These are phyloP conservation scores for Chernovozyma aurita DNA, from an alignment of 1,139 yeast species.

Conservation along the genomic window DNA sequence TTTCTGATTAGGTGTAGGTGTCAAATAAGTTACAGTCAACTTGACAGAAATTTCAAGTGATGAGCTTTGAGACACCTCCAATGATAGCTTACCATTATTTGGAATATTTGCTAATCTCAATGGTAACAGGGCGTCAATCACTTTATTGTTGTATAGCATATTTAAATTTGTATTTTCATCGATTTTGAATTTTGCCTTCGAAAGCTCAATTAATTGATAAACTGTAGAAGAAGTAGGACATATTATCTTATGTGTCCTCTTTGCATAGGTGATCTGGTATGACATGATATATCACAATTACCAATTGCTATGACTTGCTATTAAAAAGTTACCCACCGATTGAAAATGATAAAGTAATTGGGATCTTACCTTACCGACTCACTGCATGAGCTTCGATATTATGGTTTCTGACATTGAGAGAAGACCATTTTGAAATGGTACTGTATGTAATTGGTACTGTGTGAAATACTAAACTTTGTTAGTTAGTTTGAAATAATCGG, in stretches of 20 bases:
- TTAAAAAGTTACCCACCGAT: too few species aligned
- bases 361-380: too few species aligned
- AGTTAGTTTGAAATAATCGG: neutral
- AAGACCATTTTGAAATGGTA: too few species aligned
- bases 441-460: too few species aligned
- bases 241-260: constrained; percentile 13
- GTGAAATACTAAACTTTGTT: too few species aligned
- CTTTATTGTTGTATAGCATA: constrained; percentile 25
- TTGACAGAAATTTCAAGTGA: constrained; percentile 21
- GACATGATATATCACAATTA: too few species aligned
- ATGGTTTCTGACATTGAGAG: too few species aligned
- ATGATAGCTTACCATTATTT: constrained; percentile 28
- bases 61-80: constrained; percentile 14
- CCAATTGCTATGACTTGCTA: too few species aligned
- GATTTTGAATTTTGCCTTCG: constrained; percentile 25
- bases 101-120: constrained; percentile 29
- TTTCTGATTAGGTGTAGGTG: neutral
- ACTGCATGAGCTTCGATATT: too few species aligned
- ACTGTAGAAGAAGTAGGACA: constrained; percentile 23
- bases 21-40: constrained; percentile 9
- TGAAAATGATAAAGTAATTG: too few species aligned
- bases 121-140: constrained; percentile 29
- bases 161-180: constrained; percentile 19
- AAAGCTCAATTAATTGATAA: constrained; percentile 22
- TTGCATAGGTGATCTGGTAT: constrained; percentile 2